Evolutionary conservation across 495 filamentous ascomycete genomes (phyloP).

Genomic region (Penicillium nucicola): DNA sequence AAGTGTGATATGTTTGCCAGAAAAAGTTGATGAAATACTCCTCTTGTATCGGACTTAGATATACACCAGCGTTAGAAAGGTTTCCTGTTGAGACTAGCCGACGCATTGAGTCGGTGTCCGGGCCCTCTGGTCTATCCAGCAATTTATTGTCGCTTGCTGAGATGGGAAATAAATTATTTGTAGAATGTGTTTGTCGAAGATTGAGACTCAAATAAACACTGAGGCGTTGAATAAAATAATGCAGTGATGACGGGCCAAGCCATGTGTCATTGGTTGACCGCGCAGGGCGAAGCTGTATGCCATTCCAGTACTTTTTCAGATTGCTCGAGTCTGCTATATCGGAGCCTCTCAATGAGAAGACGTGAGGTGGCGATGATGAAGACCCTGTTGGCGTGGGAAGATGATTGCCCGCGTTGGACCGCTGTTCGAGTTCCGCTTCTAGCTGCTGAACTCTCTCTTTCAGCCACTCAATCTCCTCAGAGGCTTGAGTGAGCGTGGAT

Average conservation of each 20-base stretch:
- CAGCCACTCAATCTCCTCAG: constrained; percentile 13
- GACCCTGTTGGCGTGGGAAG: constrained; percentile 1
- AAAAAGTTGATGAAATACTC: constrained; percentile 47
- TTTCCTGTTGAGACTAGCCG: constrained; percentile 3
- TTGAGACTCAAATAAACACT: constrained; percentile 26
- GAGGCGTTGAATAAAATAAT: constrained; percentile 37
- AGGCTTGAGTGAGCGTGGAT: constrained; percentile 8
- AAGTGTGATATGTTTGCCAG: constrained; percentile 45
- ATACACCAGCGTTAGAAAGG: constrained; percentile 1
- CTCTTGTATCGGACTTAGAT: constrained; percentile 36
- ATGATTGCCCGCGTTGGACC: not conserved
- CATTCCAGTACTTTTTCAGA: constrained; percentile 17
- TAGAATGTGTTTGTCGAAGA: constrained; percentile 27
- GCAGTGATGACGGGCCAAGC: constrained; percentile 39
- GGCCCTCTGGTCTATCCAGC: constrained; percentile 3
- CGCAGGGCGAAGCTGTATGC: constrained; percentile 26
- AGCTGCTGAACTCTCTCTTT: constrained; percentile 33
- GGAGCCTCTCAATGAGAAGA: not conserved
- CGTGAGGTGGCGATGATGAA: not conserved
- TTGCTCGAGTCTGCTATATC: not conserved
- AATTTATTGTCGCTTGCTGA: constrained; percentile 13
- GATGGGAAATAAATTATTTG: constrained; percentile 8
- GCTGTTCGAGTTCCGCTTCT: constrained; percentile 28
- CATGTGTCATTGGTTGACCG: constrained; percentile 25
- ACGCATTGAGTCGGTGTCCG: not conserved